Evolutionary conservation across 371 early-diverging fungal genomes (phyloP), one percentile per base, ranked within the genome.

Genomic region (Mortierella sp.): DNA sequence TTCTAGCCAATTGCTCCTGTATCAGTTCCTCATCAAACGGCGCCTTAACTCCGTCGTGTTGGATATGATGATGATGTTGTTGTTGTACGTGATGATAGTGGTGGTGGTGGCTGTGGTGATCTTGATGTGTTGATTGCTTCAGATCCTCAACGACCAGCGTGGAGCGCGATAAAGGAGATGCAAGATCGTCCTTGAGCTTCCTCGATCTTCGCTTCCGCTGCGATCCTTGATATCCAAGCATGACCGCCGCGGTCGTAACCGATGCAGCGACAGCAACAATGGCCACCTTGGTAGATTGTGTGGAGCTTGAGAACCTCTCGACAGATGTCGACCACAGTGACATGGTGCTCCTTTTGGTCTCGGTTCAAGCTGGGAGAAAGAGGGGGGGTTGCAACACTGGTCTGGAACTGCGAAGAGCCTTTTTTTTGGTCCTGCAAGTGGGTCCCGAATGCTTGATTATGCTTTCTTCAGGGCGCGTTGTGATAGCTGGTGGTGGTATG

Each of bases 1-100:
- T 71, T 13, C 72, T 61, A 1, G 72, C 72, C 41, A 71, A 39
- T 49, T 71, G 72, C 58, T 71, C 72, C 49, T 19, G 34, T n/a
- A 71, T 57, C 10, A 71, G 34, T 43, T 71, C 72, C 52, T 71
- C 72, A 21, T 65, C 66, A 49, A 71, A 65, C 24, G 46, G 52
- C n/a, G 47, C 4, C 38, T 54, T 61, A n/a, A 18, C 53, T 14
- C 46, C 34, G 34, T 34, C 34, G 34, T 34, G 34, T 7, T 54
- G 58, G 13, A 43, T 28, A 27, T 23, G 6, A 13, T 31, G 51
- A 41, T 47, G 43, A 14, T 41, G 39, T 8, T 24, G 26, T 9
- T 58, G 41, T 19, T 34, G 47, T 21, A n/a, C 53, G 14, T 54
- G 58, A n/a, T 50, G 41, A 27, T 23, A 3, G 18, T 31, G 51